A percentile compares a stretch with the other conserved stretches of the same genome.
phyloP scores from a whole-genome alignment of 2,329 filamentous ascomycete species.

The Alternaria hordeiaustralica region DNA sequence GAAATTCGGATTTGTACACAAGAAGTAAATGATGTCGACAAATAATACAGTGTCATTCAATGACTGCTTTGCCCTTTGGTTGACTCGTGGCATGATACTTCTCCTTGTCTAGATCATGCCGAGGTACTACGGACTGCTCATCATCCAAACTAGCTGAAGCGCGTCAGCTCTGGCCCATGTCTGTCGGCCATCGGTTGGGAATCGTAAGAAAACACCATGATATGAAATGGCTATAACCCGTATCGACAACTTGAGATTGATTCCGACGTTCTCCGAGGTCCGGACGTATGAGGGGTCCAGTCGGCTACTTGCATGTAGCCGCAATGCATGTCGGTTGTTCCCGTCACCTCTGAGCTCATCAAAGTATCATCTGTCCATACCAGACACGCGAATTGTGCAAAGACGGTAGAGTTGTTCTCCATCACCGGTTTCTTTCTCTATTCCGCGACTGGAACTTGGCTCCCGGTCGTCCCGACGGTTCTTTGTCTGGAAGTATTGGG shows the following conservation, averaged over 20 bases:
- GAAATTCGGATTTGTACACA: background rate
- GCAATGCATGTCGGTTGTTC: conserved; percentile 16
- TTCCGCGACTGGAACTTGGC: background rate
- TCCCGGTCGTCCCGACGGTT: background rate
- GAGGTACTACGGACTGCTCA: background rate
- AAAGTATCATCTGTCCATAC: background rate
- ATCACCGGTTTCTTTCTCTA: background rate
- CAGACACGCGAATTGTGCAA: background rate
- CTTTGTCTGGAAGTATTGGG: background rate
- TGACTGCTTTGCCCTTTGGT: background rate
- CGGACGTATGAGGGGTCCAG: conserved; percentile 12
- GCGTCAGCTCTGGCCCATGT: background rate
- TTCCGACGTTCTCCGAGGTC: conserved; percentile 5
- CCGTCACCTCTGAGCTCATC: conserved; percentile 3
- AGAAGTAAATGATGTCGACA: background rate
- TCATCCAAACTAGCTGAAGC: background rate
- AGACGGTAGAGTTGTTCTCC: background rate
- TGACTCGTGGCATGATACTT: background rate
- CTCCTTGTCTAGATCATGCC: background rate
- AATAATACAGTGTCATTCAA: background rate
- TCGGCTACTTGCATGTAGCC: conserved; percentile 25
- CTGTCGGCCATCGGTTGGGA: background rate
- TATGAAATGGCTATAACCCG: background rate
- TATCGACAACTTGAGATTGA: background rate
- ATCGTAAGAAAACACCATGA: background rate